A percentile compares a stretch with the other conserved stretches of the same genome.
phyloP scores from a whole-genome alignment of 768 basidiomycete species.

The Leucocoprinus birnbaumii region DNA sequence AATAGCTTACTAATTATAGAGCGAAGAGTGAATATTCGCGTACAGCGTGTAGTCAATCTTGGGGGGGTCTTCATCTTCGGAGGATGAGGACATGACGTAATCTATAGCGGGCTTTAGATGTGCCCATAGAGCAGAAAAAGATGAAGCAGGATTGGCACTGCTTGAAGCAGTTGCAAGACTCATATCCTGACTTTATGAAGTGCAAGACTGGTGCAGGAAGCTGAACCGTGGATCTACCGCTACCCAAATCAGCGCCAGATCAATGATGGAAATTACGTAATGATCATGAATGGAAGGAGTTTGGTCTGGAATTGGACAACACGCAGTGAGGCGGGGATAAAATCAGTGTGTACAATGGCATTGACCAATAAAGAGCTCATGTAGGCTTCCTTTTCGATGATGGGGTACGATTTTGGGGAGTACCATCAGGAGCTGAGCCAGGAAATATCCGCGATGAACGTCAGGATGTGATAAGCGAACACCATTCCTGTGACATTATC shows the following conservation, averaged over 20 bases:
- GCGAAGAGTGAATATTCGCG: slow-evolving; percentile 77
- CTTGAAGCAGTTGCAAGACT: slow-evolving; percentile 54
- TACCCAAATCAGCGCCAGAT: not conserved
- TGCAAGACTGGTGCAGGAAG: not conserved
- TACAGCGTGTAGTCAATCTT: slow-evolving; percentile 71
- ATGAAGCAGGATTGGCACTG: slow-evolving; percentile 73
- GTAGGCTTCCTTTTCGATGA: no score
- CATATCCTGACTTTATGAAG: not conserved
- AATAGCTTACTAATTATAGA: slow-evolving; percentile 63
- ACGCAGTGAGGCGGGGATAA: not conserved
- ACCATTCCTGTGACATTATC: slow-evolving; percentile 24
- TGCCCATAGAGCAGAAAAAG: slow-evolving; percentile 69
- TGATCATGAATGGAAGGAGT: not conserved
- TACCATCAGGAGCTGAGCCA: not conserved
- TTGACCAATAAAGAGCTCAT: not conserved
- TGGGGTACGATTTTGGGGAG: no score
- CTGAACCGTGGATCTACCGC: not conserved
- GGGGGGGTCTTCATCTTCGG: slow-evolving; percentile 63
- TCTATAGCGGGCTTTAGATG: slow-evolving; percentile 74
- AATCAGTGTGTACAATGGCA: not conserved
- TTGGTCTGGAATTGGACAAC: not conserved
- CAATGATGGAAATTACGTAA: slow-evolving; percentile 2
- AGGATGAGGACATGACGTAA: slow-evolving; percentile 72
- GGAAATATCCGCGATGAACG: not conserved
- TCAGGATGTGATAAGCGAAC: slow-evolving; percentile 6